Percentiles rank a stretch among this genome's conserved stretches.
These are phyloP conservation scores for Cardamine chenopodiifolia DNA, from an alignment of 345 rosid genomes.

Conservation along the genomic window DNA sequence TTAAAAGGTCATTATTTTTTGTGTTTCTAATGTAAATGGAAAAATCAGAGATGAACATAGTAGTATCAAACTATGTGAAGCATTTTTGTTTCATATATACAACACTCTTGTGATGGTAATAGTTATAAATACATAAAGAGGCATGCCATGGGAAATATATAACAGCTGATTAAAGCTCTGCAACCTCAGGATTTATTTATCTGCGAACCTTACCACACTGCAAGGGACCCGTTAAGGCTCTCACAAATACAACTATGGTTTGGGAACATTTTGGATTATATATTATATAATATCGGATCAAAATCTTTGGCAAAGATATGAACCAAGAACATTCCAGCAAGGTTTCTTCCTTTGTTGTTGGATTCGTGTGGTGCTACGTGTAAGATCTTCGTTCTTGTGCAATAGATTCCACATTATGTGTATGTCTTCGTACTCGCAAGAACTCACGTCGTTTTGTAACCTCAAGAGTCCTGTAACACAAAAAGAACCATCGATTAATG, in stretches of 20 bases:
- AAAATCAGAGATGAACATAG: no score
- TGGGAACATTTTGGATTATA: neutral
- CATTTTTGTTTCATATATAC: no score
- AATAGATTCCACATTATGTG: conserved; percentile 59
- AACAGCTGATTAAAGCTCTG: conserved; percentile 10
- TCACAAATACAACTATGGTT: conserved; percentile 34
- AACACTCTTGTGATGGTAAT: conserved; percentile 9
- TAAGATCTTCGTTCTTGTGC: conserved; percentile 38
- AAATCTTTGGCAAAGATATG: conserved; percentile 43
- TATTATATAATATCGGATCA: conserved; percentile 5
- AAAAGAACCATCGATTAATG: conserved; percentile 6
- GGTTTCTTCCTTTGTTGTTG: conserved; percentile 37
- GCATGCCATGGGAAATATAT: neutral
- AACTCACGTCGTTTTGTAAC: conserved; percentile 51
- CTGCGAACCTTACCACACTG: conserved; percentile 33
- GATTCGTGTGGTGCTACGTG: neutral
- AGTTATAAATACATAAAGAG: conserved; percentile 25
- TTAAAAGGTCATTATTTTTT: no score
- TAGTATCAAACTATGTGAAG: no score
- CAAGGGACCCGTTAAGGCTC: conserved; percentile 42
- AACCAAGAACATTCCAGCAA: conserved; percentile 44
- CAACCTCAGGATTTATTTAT: conserved; percentile 14
- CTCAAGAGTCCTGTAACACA: conserved; percentile 42
- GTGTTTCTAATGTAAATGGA: no score
- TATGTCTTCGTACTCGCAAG: conserved; percentile 58